phyloP scores from a whole-genome alignment of 108 stramenopile species.

The Conticribra guillardii region DNA sequence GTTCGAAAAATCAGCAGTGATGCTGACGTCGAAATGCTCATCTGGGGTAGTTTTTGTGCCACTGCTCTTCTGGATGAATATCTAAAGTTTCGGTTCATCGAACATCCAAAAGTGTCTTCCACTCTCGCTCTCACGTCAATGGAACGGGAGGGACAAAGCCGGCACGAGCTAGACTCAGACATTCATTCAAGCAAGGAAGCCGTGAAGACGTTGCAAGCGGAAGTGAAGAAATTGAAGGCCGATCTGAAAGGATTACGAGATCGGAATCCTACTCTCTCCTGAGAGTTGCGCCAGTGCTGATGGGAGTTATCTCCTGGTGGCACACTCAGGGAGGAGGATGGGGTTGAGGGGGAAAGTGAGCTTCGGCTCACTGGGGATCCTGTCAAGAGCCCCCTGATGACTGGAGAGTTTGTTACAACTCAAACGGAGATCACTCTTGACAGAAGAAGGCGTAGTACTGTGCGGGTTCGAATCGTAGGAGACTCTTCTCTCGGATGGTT shows the following conservation, averaged over 20 bases:
- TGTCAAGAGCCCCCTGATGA: not conserved
- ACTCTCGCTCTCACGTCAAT: conserved; percentile 12
- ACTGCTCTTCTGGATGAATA: not conserved
- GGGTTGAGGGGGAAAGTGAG: not conserved
- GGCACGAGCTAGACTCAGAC: not conserved
- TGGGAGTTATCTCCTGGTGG: too few species aligned
- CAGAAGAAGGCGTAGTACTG: conserved; percentile 7
- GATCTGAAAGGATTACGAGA: too few species aligned
- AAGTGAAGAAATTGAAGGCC: not conserved
- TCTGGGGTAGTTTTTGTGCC: not conserved
- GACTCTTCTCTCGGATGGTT: conserved; percentile 3
- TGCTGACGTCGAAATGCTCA: not conserved
- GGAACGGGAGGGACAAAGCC: not conserved
- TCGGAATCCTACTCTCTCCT: too few species aligned
- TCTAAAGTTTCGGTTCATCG: not conserved
- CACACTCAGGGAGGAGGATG: too few species aligned
- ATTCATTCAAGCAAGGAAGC: not conserved
- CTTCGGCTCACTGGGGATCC: not conserved
- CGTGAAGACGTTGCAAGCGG: not conserved
- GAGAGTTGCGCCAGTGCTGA: too few species aligned
- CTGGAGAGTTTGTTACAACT: not conserved
- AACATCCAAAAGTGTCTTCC: conserved; percentile 12
- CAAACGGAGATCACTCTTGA: not conserved
- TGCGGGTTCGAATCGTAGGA: conserved; percentile 3
- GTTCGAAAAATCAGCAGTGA: not conserved